These are phyloP conservation scores for Ilyonectria sp. DNA, from an alignment of 2,329 filamentous ascomycete genomes.

Conservation along the genomic window DNA sequence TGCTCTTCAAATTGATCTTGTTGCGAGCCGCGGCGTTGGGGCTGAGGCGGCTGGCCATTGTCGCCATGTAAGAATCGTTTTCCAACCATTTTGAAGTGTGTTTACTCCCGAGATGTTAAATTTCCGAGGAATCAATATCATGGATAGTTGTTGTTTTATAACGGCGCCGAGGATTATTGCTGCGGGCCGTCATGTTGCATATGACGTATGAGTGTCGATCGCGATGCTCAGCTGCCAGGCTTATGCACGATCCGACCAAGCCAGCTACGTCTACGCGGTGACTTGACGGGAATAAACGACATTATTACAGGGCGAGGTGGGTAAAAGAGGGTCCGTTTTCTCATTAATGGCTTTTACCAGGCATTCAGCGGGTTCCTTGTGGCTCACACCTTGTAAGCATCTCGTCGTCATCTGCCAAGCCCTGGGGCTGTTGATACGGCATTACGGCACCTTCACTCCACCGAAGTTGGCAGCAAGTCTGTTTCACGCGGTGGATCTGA, in stretches of 20 bases:
- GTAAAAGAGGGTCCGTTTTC: background rate
- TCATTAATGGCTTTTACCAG: background rate
- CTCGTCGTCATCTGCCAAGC: background rate
- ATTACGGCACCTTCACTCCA: too few species aligned
- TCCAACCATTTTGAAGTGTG: conserved; percentile 40
- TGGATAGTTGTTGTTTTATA: background rate
- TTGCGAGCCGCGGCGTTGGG: background rate
- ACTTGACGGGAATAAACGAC: background rate
- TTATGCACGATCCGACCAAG: background rate
- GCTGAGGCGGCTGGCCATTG: background rate
- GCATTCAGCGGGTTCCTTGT: background rate
- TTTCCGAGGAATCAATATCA: background rate
- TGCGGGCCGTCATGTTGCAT: background rate
- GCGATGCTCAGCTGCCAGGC: background rate
- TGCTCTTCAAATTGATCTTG: conserved; percentile 21
- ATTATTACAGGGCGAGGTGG: background rate
- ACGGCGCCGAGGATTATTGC: background rate
- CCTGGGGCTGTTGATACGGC: too few species aligned
- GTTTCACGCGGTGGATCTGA: background rate
- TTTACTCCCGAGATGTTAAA: background rate
- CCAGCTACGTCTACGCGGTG: background rate
- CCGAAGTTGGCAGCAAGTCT: too few species aligned
- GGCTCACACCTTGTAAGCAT: background rate
- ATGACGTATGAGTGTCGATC: background rate
- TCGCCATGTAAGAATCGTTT: conserved; percentile 35